These are phyloP conservation scores for Quercus bicolor DNA, from an alignment of 306 rosid genomes.

Conservation along the genomic window DNA sequence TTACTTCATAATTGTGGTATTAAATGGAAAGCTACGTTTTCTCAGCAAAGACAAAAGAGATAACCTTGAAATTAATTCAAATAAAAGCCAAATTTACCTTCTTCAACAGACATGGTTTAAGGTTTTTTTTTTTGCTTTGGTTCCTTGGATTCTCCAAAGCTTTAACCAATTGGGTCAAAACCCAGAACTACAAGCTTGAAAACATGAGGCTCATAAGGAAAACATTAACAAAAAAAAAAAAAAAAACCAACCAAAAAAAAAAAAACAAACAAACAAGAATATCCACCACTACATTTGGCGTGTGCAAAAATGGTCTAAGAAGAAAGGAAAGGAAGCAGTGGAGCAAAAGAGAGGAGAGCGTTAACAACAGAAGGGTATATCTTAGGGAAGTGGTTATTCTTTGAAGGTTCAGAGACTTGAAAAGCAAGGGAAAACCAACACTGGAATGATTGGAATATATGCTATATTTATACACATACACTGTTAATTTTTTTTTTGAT, in stretches of 20 bases:
- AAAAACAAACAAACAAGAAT: slow-evolving; percentile 7
- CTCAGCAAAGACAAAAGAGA: not conserved
- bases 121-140: not conserved
- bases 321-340: not conserved
- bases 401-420: slow-evolving; percentile 26
- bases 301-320: not conserved
- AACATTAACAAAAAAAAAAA: not conserved
- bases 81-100: slow-evolving; percentile 36
- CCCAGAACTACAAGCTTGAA: slow-evolving; percentile 17
- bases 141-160: not conserved
- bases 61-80: not conserved
- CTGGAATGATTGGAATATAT: slow-evolving; percentile 36
- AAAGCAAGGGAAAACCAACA: slow-evolving; percentile 28
- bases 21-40: not conserved
- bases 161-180: not conserved
- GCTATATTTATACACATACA: slow-evolving; percentile 59
- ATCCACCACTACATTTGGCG: slow-evolving; percentile 23
- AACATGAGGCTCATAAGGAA: slow-evolving; percentile 3
- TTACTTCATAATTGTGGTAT: not conserved
- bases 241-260: not conserved
- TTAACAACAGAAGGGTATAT: slow-evolving; percentile 31
- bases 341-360: slow-evolving; percentile 5
- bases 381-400: slow-evolving; percentile 62
- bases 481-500: not conserved
- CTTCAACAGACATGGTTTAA: slow-evolving; percentile 35